Evolutionary conservation across 2,329 filamentous ascomycete species (phyloP).

Genomic region (Cladosporium sp.): DNA sequence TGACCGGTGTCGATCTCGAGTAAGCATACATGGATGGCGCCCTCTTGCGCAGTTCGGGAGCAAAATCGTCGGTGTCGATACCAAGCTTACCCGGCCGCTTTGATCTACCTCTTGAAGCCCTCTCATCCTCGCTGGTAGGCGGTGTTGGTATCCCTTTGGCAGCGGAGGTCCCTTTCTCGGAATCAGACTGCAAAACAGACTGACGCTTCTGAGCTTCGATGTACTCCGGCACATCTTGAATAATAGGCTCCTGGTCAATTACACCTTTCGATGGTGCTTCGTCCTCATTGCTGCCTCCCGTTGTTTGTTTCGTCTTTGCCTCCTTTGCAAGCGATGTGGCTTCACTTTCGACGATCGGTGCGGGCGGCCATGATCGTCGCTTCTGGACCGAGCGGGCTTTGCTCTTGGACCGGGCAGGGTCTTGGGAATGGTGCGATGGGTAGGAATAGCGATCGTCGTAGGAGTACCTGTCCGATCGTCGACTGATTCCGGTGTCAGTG

Average conservation of each 20-base stretch:
- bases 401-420: slow-evolving; percentile 3
- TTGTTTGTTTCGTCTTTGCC: slow-evolving; percentile 36
- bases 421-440: slow-evolving; percentile 17
- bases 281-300: slow-evolving; percentile 39
- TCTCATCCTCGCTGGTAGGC: slow-evolving; percentile 34
- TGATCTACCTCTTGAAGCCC: slow-evolving; percentile 18
- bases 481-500: slow-evolving; percentile 13
- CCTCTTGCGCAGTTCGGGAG: slow-evolving; percentile 36
- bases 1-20: slow-evolving; percentile 32
- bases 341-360: slow-evolving; percentile 66
- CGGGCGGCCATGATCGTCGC: slow-evolving; percentile 47
- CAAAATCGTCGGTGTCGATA: slow-evolving; percentile 30
- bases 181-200: slow-evolving; percentile 51
- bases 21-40: slow-evolving; percentile 42
- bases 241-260: slow-evolving; percentile 61
- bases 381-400: slow-evolving; percentile 9
- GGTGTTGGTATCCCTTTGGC: slow-evolving; percentile 26
- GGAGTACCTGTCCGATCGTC: slow-evolving; percentile 14
- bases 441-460: slow-evolving; percentile 30
- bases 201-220: slow-evolving; percentile 47
- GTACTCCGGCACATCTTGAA: slow-evolving; percentile 50
- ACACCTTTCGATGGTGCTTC: slow-evolving; percentile 57
- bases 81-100: slow-evolving; percentile 27
- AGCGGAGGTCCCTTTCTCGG: slow-evolving; percentile 13
- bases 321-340: slow-evolving; percentile 57